Evolutionary conservation across 768 basidiomycete genomes (phyloP).

Genomic region (Termitomyces sp.): DNA sequence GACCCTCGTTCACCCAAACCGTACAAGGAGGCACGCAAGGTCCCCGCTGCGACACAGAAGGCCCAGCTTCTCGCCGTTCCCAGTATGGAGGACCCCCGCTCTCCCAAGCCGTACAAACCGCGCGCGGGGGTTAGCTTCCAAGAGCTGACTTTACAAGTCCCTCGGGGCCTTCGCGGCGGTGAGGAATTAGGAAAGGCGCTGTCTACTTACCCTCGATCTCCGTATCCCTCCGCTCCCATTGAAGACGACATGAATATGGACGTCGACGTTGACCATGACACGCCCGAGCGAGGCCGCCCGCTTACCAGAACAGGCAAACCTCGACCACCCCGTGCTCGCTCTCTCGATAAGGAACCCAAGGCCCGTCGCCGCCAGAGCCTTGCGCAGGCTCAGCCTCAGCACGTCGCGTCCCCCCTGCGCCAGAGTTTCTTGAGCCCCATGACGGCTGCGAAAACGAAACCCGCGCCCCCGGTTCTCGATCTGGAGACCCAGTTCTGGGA

Average conservation of each 20-base stretch:
- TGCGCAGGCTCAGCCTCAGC: neutral
- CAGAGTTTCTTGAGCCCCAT: conserved; percentile 28
- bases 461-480: conserved; percentile 30
- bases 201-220: conserved; percentile 36
- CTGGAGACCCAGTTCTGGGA: conserved; percentile 41
- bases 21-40: conserved; percentile 8
- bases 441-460: conserved; percentile 18
- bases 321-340: conserved; percentile 15
- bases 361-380: conserved; percentile 8
- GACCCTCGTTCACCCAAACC: conserved; percentile 38
- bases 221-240: conserved; percentile 27
- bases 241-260: neutral
- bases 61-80: conserved; percentile 11
- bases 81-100: conserved; percentile 36
- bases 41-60: neutral
- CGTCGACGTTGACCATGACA: conserved; percentile 12
- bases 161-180: conserved; percentile 14
- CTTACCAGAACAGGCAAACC: conserved; percentile 1
- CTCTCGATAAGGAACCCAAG: conserved; percentile 14
- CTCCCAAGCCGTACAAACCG: conserved; percentile 27
- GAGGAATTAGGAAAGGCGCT: conserved; percentile 26
- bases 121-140: conserved; percentile 11
- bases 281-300: conserved; percentile 10
- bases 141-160: conserved; percentile 11
- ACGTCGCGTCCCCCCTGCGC: conserved; percentile 23